Evolutionary conservation across 129 eudicot genomes (phyloP), one percentile per base, ranked within the genome.

Genomic region (Pseudognaphalium luteoalbum): DNA sequence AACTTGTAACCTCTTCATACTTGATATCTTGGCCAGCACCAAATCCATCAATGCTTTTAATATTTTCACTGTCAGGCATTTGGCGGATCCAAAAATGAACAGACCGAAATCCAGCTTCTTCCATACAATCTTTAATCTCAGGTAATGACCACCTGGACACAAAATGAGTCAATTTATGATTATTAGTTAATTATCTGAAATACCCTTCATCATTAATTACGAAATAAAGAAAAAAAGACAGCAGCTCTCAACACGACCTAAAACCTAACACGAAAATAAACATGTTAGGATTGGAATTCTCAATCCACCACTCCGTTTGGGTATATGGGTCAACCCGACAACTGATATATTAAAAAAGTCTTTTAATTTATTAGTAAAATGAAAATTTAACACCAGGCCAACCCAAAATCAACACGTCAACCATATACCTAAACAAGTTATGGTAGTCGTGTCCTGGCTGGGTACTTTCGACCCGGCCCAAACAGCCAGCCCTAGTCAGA

Each of bases 21-120:
- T 91, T 94, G 28, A 86, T 75, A 62, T 91, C 93, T 83, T 77
- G 77, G 39, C 84, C 89, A 28, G 66, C 82, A 30, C 93, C 92
- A 32, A 89, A 89, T 52, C 99, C 99, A 19, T 88, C 82, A 72
- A 78, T 85, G 78, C 86, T 82, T 81, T 85, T 89, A 14, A 88
- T 87, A 68, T 81, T 81, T 72, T 84, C 88, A 39, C 92, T 86
- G 67, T 94, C 87, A 5, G 98, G 97, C 98, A 94, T 94, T 78
- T 80, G 86, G 5, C 93, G 89, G 3, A 94, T 81, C 98, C 98
- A 94, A 77, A 93, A 94, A 81, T 94, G 96, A 69, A 94, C 90
- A 1, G 87, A 85, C 28, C 81, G 64, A 81, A 88, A 94, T 66
- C 98, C 98, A 2, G 96, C 97, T 77, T 91, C 99, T 80, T 91